Conservation (phyloP, 2,329 filamentous ascomycete genomes). For the Chrysoporthe cubensis region DNA sequence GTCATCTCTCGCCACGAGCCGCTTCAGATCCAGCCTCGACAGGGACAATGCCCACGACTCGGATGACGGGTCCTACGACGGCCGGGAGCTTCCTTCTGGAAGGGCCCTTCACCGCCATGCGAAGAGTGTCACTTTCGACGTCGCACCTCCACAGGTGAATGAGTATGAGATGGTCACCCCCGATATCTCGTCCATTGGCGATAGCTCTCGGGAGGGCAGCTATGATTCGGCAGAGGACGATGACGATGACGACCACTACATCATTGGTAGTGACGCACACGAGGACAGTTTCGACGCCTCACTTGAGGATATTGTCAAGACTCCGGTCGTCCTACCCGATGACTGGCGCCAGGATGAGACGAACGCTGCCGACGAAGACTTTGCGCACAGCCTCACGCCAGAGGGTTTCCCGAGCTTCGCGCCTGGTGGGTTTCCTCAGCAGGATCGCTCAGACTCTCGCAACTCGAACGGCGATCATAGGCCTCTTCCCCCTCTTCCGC, state of each 20-base stretch:
- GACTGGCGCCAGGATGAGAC: constrained; percentile 81
- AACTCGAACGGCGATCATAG: constrained; percentile 81
- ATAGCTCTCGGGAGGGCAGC: constrained; percentile 89
- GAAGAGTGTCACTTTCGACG: constrained; percentile 97
- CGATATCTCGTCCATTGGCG: constrained; percentile 89
- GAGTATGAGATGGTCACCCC: constrained; percentile 99
- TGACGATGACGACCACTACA: constrained; percentile 66
- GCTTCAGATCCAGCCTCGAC: constrained; percentile 71
- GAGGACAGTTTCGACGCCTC: constrained; percentile 96
- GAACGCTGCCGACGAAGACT: constrained; percentile 62
- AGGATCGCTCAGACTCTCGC: constrained; percentile 71
- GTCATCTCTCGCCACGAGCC: constrained; percentile 76
- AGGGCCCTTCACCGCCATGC: constrained; percentile 78
- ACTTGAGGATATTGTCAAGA: constrained; percentile 94
- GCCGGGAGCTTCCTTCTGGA: constrained; percentile 65
- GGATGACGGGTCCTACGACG: constrained; percentile 63
- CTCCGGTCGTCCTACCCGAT: constrained; percentile 94
- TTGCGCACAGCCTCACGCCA: constrained; percentile 71
- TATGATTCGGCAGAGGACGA: constrained; percentile 84
- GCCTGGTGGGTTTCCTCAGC: constrained; percentile 55
- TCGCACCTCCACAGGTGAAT: constrained; percentile 89
- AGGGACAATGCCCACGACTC: constrained; percentile 71
- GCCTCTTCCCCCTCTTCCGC: constrained; percentile 83
- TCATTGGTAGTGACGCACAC: constrained; percentile 60
- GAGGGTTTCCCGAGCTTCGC: constrained; percentile 51